Conservation (phyloP, 2,329 filamentous ascomycete species). For the Fusarium incarnatum region DNA sequence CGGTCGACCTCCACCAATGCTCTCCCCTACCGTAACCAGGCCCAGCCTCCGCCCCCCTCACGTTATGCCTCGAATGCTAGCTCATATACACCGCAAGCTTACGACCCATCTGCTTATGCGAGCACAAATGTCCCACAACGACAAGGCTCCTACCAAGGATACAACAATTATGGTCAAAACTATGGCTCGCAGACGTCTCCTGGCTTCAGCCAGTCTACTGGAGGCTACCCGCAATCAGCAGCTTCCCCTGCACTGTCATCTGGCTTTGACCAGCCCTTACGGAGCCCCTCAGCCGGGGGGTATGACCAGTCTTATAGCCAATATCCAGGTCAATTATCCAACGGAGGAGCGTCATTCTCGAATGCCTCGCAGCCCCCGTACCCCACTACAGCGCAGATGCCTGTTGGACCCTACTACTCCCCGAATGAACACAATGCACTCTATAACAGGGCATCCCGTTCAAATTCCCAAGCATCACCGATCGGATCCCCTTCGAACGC, state of each 20-base stretch:
- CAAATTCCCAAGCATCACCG: constrained; percentile 63
- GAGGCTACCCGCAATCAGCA: constrained; percentile 44
- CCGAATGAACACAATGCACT: constrained; percentile 60
- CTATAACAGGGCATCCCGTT: constrained; percentile 58
- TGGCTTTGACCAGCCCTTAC: constrained; percentile 57
- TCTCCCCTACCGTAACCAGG: constrained; percentile 61
- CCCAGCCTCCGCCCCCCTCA: constrained; percentile 51
- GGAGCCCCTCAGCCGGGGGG: constrained; percentile 51
- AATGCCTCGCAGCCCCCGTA: constrained; percentile 61
- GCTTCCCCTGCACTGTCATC: constrained; percentile 49
- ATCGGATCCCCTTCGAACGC: constrained; percentile 57
- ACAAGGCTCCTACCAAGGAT: constrained; percentile 63
- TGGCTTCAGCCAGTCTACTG: constrained; percentile 52
- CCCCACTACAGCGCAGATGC: constrained; percentile 64
- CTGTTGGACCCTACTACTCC: constrained; percentile 64
- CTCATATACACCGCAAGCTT: constrained; percentile 64
- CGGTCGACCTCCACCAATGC: constrained; percentile 65
- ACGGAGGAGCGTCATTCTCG: constrained; percentile 53
- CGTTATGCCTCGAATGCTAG: constrained; percentile 53
- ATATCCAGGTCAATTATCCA: constrained; percentile 54
- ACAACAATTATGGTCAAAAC: constrained; percentile 58
- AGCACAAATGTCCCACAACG: constrained; percentile 61
- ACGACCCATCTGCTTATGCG: constrained; percentile 71
- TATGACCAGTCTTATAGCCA: constrained; percentile 55
- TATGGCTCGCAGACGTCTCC: constrained; percentile 55